Evolutionary conservation across 2,329 filamentous ascomycete species (phyloP), one percentile per base, ranked within the genome.

Genomic region (Monosporascus sp.): DNA sequence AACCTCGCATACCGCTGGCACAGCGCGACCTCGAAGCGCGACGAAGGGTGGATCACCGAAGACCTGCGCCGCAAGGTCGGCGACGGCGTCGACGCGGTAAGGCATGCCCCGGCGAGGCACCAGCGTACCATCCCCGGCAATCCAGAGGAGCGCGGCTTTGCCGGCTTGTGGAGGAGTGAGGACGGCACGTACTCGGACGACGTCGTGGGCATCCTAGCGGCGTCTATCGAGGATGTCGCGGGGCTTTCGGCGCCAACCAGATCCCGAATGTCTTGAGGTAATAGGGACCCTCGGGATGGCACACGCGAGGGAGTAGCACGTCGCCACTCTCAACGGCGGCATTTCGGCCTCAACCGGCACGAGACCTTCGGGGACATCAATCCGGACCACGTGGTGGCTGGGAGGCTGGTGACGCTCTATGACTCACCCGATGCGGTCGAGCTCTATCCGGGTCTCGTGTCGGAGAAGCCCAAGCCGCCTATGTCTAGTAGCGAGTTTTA

Each of bases 391-490:
- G 68, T 72, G 20, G 72, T 80, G 24, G 72, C 73, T 1, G 66
- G 71, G 5, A 70, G 73, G 58, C 67, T 74, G 56, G 71, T 68
- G 54, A 65, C 73, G 35, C 66, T 81, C 3, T 81, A 80, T 54
- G 77, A 76, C 31, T 73, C 77, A 40, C 77, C 77, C 15, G 78
- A 81, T 49, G 69, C 72, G 7, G 74, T 81, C 14, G 81, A 85
- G 61, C 67, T 85, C 7, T 84, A 84, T 58, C 81, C 81, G 2
- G 81, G 81, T 14, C 61, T 84, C 7, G 74, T 82, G 60, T 72
- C 78, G 8, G 81, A 85, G 64, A 74, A 76, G 51, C 73, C 79
- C 15, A 84, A 84, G 60, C 74, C 76, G 5, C 60, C 78, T 0
- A 75, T 79, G 63, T 73, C 74, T 3, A 75, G 76, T 20, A 76